phyloP scores from a whole-genome alignment of 2,329 filamentous ascomycete genomes.

The Parastagonospora nodorum region DNA sequence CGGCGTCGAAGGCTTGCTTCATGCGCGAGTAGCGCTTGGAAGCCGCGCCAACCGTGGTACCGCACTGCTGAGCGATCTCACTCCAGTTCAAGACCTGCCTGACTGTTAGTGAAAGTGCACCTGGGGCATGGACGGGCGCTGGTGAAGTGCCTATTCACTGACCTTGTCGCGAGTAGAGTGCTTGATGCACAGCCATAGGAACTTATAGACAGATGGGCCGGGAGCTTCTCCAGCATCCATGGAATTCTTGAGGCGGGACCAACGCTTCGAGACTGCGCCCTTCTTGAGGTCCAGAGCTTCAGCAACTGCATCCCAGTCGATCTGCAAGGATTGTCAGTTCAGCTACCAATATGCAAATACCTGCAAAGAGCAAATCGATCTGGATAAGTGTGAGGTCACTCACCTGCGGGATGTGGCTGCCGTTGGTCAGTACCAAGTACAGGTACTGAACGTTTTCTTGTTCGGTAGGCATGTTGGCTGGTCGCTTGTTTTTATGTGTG shows the following conservation, averaged over 20 bases:
- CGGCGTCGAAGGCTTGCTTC: conserved; percentile 35
- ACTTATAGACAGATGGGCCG: conserved; percentile 15
- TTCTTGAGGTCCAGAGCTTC: conserved; percentile 30
- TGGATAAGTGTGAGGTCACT: conserved; percentile 1
- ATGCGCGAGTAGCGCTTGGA: conserved; percentile 41
- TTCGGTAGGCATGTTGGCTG: conserved; percentile 31
- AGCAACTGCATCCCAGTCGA: conserved; percentile 36
- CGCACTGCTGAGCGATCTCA: conserved; percentile 30
- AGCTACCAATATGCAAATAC: too few relatives aligned
- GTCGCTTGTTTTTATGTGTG: not conserved
- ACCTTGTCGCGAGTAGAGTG: conserved; percentile 30
- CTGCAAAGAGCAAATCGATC: not conserved
- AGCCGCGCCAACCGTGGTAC: conserved; percentile 37
- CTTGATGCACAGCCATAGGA: conserved; percentile 40
- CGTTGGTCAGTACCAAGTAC: conserved; percentile 34
- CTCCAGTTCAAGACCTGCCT: conserved; percentile 31
- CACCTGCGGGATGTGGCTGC: conserved; percentile 24
- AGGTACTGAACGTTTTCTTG: conserved; percentile 38
- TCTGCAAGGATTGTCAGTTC: conserved; percentile 20
- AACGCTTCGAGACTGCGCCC: conserved; percentile 36
- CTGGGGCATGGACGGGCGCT: not conserved
- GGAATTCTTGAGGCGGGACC: conserved; percentile 38
- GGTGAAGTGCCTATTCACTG: not conserved
- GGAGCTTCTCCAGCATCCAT: conserved; percentile 28
- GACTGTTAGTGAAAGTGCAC: not conserved